Percentiles rank a stretch among this genome's conserved stretches.
These are phyloP conservation scores for Phytopythium helicoides DNA, from an alignment of 352 stramenopile genomes.

Conservation along the genomic window DNA sequence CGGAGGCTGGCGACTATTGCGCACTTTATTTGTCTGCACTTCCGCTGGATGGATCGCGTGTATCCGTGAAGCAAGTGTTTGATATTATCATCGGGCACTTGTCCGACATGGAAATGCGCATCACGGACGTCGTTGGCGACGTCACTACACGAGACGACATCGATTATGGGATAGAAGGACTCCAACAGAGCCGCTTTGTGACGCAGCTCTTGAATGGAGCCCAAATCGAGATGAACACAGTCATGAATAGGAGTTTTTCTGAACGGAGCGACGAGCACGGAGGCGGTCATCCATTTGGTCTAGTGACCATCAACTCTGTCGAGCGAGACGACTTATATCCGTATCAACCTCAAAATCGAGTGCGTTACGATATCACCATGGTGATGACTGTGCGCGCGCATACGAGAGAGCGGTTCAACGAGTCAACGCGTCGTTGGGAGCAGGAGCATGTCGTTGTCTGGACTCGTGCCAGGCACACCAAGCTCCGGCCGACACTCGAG, in stretches of 20 bases:
- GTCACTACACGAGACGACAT: slow-evolving; percentile 58
- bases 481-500: neutral
- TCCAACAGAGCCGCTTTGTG: slow-evolving; percentile 45
- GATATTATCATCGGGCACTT: slow-evolving; percentile 43
- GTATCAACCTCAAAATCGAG: slow-evolving; percentile 19
- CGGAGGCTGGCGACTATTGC: slow-evolving; percentile 33
- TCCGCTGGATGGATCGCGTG: slow-evolving; percentile 27
- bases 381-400: slow-evolving; percentile 23
- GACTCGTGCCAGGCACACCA: neutral
- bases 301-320: slow-evolving; percentile 29
- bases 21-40: slow-evolving; percentile 39
- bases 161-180: slow-evolving; percentile 30
- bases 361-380: slow-evolving; percentile 29
- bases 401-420: slow-evolving; percentile 8
- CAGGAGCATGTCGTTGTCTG: neutral
- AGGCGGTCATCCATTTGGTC: slow-evolving; percentile 9
- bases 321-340: slow-evolving; percentile 37
- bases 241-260: slow-evolving; percentile 29
- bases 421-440: neutral
- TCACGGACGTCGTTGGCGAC: slow-evolving; percentile 52
- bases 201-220: slow-evolving; percentile 26
- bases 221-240: slow-evolving; percentile 36
- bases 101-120: slow-evolving; percentile 46
- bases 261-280: slow-evolving; percentile 10
- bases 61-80: slow-evolving; percentile 35